Percentiles rank a stretch among this genome's conserved stretches.
Evolutionary conservation across 176 grass and related monocot species (phyloP).

Genomic region (Tillandsia leiboldiana): DNA sequence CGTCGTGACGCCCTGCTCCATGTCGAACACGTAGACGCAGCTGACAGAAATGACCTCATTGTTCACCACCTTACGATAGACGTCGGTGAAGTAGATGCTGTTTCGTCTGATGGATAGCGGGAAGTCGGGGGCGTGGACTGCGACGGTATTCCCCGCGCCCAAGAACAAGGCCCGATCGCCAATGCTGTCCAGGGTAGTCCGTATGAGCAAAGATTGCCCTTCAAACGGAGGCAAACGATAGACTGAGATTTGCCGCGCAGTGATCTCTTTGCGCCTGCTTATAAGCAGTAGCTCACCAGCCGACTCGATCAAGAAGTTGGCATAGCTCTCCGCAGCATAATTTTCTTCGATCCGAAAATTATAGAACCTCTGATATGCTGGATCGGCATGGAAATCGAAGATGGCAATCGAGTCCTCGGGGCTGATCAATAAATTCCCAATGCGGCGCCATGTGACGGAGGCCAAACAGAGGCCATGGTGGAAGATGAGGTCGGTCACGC

Average conservation of each 20-base stretch:
- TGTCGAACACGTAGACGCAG: neutral
- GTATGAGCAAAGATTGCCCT: neutral
- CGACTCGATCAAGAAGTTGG: no score
- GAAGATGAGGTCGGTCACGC: neutral
- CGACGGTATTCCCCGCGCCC: neutral
- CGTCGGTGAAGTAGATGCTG: neutral
- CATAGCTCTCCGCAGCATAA: no score
- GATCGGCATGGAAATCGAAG: no score
- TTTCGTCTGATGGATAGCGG: neutral
- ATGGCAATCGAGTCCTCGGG: no score
- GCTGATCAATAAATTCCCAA: no score
- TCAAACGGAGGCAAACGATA: neutral
- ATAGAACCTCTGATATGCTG: no score
- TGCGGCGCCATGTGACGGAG: neutral
- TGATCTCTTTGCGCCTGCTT: no score
- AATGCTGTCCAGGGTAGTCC: neutral
- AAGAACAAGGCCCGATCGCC: neutral
- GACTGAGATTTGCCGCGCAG: no score
- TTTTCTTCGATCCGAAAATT: no score
- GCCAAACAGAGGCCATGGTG: neutral
- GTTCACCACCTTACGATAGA: neutral
- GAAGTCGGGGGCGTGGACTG: neutral
- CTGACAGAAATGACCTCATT: neutral
- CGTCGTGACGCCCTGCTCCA: neutral
- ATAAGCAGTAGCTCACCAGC: no score